Percentiles rank a stretch among this genome's conserved stretches.
phyloP scores from a whole-genome alignment of 192 early-diverging fungal species.

The Mortierella alpina region DNA sequence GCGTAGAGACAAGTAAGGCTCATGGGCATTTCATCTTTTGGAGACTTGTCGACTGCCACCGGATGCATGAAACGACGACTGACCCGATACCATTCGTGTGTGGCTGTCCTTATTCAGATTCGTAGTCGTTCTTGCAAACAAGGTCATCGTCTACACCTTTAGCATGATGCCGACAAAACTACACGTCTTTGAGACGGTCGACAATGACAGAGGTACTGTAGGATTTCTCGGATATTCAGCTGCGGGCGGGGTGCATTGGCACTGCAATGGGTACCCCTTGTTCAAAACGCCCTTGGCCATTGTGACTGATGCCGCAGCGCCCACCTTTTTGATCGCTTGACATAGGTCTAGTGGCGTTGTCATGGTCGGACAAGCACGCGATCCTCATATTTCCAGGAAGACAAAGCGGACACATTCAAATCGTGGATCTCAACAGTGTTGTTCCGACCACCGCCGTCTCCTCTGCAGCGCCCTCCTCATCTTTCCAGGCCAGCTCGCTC shows the following conservation, averaged over 20 bases:
- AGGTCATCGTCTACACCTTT: conserved; percentile 85
- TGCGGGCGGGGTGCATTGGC: neutral
- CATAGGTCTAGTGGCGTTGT: conserved; percentile 74
- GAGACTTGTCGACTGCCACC: conserved; percentile 1
- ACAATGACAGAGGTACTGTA: conserved; percentile 73
- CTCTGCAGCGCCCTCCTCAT: conserved; percentile 25
- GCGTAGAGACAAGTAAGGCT: conserved; percentile 73
- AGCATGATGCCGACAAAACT: conserved; percentile 74
- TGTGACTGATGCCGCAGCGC: neutral
- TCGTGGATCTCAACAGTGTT: conserved; percentile 78
- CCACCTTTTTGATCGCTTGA: neutral
- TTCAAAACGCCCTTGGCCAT: neutral
- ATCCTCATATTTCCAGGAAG: conserved; percentile 88
- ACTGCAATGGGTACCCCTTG: neutral
- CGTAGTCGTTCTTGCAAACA: conserved; percentile 79
- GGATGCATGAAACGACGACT: neutral
- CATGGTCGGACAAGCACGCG: conserved; percentile 71
- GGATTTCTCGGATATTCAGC: neutral
- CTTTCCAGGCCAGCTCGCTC: conserved; percentile 54
- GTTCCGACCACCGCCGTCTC: conserved; percentile 54
- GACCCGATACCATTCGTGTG: neutral
- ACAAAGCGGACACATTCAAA: conserved; percentile 86
- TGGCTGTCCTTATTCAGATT: conserved; percentile 60
- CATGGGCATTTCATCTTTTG: neutral
- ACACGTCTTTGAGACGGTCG: conserved; percentile 85